phyloP scores from a whole-genome alignment of 1,139 yeast genomes.

The Scheffersomyces titani region DNA sequence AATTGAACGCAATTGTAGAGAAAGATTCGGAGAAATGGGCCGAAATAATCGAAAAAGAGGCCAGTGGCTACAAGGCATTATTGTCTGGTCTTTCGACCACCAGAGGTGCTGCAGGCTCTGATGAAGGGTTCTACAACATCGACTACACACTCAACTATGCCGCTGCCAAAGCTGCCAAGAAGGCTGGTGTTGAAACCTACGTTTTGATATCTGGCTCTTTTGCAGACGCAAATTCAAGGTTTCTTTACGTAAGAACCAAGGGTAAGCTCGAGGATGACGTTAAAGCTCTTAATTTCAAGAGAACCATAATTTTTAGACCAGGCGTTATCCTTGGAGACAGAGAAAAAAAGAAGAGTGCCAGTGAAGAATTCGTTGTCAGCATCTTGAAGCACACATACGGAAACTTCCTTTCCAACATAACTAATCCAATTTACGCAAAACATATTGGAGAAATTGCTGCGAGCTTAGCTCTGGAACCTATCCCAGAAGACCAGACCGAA shows the following conservation, averaged over 20 bases:
- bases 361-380: constrained; percentile 23
- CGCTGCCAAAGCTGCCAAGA: constrained; percentile 70
- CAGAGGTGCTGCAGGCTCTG: constrained; percentile 65
- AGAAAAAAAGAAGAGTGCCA: constrained; percentile 37
- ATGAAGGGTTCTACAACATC: constrained; percentile 62
- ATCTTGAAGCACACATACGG: constrained; percentile 36
- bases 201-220: constrained; percentile 65
- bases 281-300: constrained; percentile 58
- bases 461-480: constrained; percentile 22
- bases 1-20: constrained; percentile 34
- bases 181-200: constrained; percentile 61
- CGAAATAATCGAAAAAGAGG: constrained; percentile 18
- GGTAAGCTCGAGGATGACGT: constrained; percentile 67
- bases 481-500: not conserved
- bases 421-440: constrained; percentile 46
- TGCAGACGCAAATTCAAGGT: constrained; percentile 53
- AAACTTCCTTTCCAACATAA: constrained; percentile 24
- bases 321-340: constrained; percentile 68
- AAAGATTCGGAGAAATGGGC: constrained; percentile 46
- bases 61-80: constrained; percentile 28
- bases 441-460: constrained; percentile 53
- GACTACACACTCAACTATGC: constrained; percentile 69
- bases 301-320: constrained; percentile 69
- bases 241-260: constrained; percentile 57
- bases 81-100: constrained; percentile 80